These are phyloP conservation scores for Solanum rostratum DNA, from an alignment of 257 asterid genomes.

Conservation along the genomic window DNA sequence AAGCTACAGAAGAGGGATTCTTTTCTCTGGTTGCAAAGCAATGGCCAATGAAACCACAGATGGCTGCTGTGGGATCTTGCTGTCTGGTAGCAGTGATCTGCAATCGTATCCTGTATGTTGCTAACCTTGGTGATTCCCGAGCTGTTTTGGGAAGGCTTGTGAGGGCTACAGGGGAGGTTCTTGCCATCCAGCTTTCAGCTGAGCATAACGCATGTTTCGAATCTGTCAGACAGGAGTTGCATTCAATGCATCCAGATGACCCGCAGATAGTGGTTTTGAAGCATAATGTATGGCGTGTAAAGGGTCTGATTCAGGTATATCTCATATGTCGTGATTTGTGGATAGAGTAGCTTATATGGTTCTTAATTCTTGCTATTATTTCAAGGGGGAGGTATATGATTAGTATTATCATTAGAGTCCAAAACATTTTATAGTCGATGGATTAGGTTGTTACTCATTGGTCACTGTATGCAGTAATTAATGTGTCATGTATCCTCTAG, in stretches of 20 bases:
- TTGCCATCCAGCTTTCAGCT: slow-evolving; percentile 32
- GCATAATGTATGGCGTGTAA: slow-evolving; percentile 46
- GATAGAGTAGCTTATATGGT: background rate
- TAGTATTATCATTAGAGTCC: background rate
- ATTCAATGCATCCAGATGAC: slow-evolving; percentile 42
- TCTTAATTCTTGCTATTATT: background rate
- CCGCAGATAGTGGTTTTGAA: slow-evolving; percentile 33
- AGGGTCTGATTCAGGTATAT: slow-evolving; percentile 41
- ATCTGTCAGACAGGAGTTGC: slow-evolving; percentile 37
- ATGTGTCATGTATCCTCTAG: background rate
- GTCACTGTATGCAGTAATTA: background rate
- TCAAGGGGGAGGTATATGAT: background rate
- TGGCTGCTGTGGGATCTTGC: slow-evolving; percentile 44
- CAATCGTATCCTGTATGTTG: slow-evolving; percentile 25
- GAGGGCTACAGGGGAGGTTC: slow-evolving; percentile 36
- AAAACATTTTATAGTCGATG: background rate
- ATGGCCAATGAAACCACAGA: slow-evolving; percentile 34
- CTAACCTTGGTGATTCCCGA: slow-evolving; percentile 41
- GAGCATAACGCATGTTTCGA: slow-evolving; percentile 42
- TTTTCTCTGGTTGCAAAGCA: slow-evolving; percentile 31
- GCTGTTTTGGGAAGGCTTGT: slow-evolving; percentile 38
- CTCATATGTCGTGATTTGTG: background rate
- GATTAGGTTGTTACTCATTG: background rate
- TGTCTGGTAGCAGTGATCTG: slow-evolving; percentile 35
- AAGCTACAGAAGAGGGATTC: slow-evolving; percentile 44